phyloP scores from a whole-genome alignment of 2,329 filamentous ascomycete species.

The Fusarium sp. region DNA sequence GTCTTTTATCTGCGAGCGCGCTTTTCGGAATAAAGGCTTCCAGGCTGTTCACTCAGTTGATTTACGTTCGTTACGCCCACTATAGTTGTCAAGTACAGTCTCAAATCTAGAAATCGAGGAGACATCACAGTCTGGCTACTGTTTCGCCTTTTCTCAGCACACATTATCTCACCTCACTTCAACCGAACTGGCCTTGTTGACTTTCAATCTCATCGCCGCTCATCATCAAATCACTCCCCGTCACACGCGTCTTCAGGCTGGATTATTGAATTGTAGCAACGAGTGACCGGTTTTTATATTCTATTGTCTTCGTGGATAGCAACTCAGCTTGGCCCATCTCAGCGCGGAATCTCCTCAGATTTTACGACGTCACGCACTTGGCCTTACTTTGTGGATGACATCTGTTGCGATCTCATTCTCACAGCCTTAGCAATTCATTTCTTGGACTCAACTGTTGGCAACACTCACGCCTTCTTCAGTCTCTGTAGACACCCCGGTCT shows the following conservation, averaged over 20 bases:
- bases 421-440: slow-evolving; percentile 9
- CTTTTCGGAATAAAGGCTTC: slow-evolving; percentile 24
- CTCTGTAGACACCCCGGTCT: slow-evolving; percentile 7
- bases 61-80: slow-evolving; percentile 21
- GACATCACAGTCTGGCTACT: slow-evolving; percentile 45
- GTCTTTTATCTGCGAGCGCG: slow-evolving; percentile 24
- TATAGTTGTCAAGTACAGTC: slow-evolving; percentile 17
- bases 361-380: slow-evolving; percentile 15
- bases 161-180: slow-evolving; percentile 31
- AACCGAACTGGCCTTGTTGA: slow-evolving; percentile 14
- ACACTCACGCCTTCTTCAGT: slow-evolving; percentile 3
- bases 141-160: slow-evolving; percentile 25
- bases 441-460: slow-evolving; percentile 4
- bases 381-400: background rate
- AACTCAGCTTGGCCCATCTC: slow-evolving; percentile 5
- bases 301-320: slow-evolving; percentile 9
- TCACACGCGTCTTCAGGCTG: slow-evolving; percentile 16
- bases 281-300: slow-evolving; percentile 13
- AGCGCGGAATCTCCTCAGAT: slow-evolving; percentile 22
- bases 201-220: slow-evolving; percentile 12
- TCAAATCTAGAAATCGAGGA: slow-evolving; percentile 17
- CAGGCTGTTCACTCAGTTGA: slow-evolving; percentile 18
- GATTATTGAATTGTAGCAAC: slow-evolving; percentile 12
- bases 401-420: background rate
- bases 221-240: slow-evolving; percentile 6